These are phyloP conservation scores for Cyberlindnera xishuangbannaensis DNA, from an alignment of 805 yeast species.

Conservation along the genomic window DNA sequence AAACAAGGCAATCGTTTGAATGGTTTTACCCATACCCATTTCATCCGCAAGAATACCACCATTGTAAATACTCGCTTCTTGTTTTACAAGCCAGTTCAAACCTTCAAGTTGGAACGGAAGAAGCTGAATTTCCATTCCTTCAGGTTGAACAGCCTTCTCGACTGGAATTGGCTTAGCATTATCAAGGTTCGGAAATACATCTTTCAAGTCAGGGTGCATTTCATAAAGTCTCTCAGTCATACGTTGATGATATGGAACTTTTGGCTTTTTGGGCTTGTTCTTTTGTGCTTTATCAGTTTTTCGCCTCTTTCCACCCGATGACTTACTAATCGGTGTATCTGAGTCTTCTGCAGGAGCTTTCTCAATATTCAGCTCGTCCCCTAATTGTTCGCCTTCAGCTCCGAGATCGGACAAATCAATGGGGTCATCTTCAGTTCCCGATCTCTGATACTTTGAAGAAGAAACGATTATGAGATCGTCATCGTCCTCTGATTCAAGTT, in stretches of 20 bases:
- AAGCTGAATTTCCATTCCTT: constrained; percentile 63
- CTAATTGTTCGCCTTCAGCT: constrained; percentile 12
- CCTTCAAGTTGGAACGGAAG: constrained; percentile 95
- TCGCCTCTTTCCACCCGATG: constrained; percentile 11
- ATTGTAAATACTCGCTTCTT: constrained; percentile 69
- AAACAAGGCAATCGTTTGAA: constrained; percentile 87
- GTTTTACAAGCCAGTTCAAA: constrained; percentile 77
- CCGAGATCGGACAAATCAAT: constrained; percentile 14
- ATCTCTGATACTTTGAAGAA: not conserved
- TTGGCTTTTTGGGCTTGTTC: constrained; percentile 35
- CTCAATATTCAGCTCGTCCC: constrained; percentile 7
- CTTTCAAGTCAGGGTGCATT: constrained; percentile 71
- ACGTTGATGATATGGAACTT: constrained; percentile 62
- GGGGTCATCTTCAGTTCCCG: constrained; percentile 17
- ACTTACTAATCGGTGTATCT: constrained; percentile 25
- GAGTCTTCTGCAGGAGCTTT: constrained; percentile 12
- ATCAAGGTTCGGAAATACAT: constrained; percentile 63
- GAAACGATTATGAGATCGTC: constrained; percentile 12
- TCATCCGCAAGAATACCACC: constrained; percentile 98
- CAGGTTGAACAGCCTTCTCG: constrained; percentile 66
- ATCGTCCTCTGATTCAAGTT: constrained; percentile 25
- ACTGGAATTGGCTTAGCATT: constrained; percentile 41
- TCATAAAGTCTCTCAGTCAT: constrained; percentile 63
- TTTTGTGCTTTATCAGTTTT: constrained; percentile 17
- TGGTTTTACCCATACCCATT: constrained; percentile 99